A percentile compares a stretch with the other conserved stretches of the same genome.
Conservation (phyloP, 441 rosid genomes). For the Corymbia citriodora region DNA sequence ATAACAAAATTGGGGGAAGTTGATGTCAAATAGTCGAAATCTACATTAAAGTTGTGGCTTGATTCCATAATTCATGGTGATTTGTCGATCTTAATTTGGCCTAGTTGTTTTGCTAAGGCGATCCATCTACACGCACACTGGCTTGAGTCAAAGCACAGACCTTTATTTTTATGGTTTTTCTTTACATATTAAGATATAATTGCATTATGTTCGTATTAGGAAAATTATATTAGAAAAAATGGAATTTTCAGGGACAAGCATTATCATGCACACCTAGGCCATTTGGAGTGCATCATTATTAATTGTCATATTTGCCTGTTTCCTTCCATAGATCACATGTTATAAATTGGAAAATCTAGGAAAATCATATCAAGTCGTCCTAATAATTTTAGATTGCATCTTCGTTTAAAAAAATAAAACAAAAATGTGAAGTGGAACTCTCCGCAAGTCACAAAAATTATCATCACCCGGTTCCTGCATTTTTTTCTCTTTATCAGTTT, state of each 20-base stretch:
- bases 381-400: not conserved
- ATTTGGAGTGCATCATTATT: not conserved
- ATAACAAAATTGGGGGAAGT: not conserved
- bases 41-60: no score
- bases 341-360: not conserved
- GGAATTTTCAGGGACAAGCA: not conserved
- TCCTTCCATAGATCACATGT: not conserved
- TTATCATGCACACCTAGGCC: not conserved
- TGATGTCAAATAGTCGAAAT: no score
- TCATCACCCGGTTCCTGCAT: no score
- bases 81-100: no score
- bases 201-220: not conserved
- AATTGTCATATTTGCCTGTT: not conserved
- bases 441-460: no score
- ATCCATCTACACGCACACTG: no score
- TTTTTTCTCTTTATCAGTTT: no score
- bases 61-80: no score
- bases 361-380: not conserved
- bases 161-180: not conserved
- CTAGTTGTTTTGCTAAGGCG: no score
- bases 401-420: not conserved
- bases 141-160: no score
- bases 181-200: not conserved
- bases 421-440: not conserved
- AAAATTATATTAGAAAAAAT: not conserved